Base-by-base conservation (phyloP, 805 yeast species). In the Jamesozyma gamospora region DNA sequence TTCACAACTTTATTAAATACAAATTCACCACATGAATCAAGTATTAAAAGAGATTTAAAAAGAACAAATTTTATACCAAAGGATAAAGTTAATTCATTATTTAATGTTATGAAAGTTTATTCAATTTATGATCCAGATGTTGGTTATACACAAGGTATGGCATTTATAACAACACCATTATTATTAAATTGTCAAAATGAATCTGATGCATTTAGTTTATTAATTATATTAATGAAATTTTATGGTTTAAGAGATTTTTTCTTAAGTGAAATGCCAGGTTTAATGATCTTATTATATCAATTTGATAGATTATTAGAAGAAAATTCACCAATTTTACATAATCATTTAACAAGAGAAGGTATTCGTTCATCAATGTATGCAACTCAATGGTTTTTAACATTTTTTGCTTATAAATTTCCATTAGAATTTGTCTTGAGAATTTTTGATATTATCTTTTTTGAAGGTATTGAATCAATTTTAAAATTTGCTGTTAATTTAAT, bases 91-190 rank as follows among this genome's bases (percentile, higher is more conserved):
- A 79, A 74, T 27, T 77, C 84, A 36, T 64, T 92, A 28, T 82
- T 69, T 53, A 76, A 78, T 41, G 79, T 92, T 24, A 72, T 92
- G 45, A 83, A 82, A 53, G 88, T 87, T 0, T 92, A 90, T 63
- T 77, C 92, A 17, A 63, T 85, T 35, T 81, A 75, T 57, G 97
- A 92, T 58, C 77, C 82, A 1, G 96, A 88, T 37, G 96, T 92
- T 37, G 98, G 98, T 0, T 92, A 92, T 55, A 92, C 96, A 2
- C 98, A 92, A 62, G 97, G 98, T 7, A 87, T 92, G 96, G 94
- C 94, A 1, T 92, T 92, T 54, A 75, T 92, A 33, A 75, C 84
- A 0, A 86, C 86, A 5, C 96, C 98, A 2, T 62, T 92, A 35
- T 65, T 87, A 34, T 69, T 88, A 66, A 84, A 84, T 50, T 74